phyloP scores from a whole-genome alignment of 805 yeast genomes.

The Citeromyces nyonsensis region DNA sequence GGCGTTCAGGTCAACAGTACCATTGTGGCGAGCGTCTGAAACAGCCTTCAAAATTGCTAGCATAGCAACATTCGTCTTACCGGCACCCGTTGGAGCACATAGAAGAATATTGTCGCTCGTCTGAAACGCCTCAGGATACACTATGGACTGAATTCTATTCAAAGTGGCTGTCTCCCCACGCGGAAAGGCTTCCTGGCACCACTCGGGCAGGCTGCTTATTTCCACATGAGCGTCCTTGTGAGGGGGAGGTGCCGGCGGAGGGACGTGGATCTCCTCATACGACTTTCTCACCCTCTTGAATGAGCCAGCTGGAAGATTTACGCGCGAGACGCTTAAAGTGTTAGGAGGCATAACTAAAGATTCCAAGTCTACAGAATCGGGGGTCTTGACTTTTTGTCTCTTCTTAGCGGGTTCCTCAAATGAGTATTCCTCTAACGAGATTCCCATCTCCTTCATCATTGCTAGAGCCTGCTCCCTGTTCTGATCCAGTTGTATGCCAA shows the following conservation, averaged over 20 bases:
- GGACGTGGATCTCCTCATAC: constrained; percentile 87
- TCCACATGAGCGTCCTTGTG: constrained; percentile 30
- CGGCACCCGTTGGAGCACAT: constrained; percentile 99
- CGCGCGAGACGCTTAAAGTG: constrained; percentile 20
- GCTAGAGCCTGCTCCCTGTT: constrained; percentile 18
- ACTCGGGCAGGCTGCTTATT: constrained; percentile 53
- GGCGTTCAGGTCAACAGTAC: constrained; percentile 51
- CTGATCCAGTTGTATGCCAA: constrained; percentile 15
- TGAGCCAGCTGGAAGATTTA: constrained; percentile 73
- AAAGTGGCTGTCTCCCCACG: constrained; percentile 45
- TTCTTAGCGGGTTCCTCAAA: constrained; percentile 1
- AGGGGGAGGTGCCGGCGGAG: constrained; percentile 35
- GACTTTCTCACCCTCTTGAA: constrained; percentile 54
- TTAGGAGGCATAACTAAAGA: constrained; percentile 27
- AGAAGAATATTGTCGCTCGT: constrained; percentile 59
- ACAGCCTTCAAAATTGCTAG: constrained; percentile 55
- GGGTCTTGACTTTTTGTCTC: constrained; percentile 10
- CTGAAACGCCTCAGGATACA: constrained; percentile 64
- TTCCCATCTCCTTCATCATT: constrained; percentile 28
- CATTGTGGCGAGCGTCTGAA: constrained; percentile 27
- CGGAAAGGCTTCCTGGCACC: constrained; percentile 75
- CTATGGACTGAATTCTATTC: constrained; percentile 74
- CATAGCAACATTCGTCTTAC: constrained; percentile 95
- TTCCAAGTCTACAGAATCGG: constrained; percentile 48
- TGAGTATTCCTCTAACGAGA: constrained; percentile 17